Percentiles rank a stretch among this genome's conserved stretches.
These are phyloP conservation scores for Setomelanomma holmii DNA, from an alignment of 2,329 filamentous ascomycete species.

Conservation along the genomic window DNA sequence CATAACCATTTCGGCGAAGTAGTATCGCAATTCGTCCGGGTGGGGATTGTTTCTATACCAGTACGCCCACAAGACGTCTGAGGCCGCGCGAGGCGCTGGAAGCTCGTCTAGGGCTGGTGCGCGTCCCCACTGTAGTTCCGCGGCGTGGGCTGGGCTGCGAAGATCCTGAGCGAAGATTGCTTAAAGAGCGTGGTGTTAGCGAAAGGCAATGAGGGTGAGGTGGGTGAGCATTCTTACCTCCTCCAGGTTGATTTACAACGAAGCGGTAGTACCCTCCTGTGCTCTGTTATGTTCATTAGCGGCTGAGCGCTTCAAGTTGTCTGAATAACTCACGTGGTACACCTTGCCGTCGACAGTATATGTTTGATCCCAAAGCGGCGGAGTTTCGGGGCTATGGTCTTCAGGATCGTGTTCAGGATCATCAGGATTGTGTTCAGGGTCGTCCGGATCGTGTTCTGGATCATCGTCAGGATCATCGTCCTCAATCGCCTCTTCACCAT, in stretches of 20 bases:
- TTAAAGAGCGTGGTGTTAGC: background rate
- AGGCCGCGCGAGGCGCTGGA: constrained; percentile 4
- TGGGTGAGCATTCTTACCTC: background rate
- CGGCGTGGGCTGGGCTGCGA: background rate
- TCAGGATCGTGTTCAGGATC: background rate
- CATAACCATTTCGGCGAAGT: constrained; percentile 4
- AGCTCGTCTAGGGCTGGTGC: constrained; percentile 2
- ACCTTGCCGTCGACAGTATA: background rate
- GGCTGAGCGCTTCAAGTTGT: constrained; percentile 7
- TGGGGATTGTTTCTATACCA: constrained; percentile 12
- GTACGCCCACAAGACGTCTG: constrained; percentile 19
- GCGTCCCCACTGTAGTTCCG: background rate
- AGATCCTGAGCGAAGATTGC: background rate
- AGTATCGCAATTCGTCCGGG: constrained; percentile 10
- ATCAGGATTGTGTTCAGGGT: background rate
- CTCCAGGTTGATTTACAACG: background rate
- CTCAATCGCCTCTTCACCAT: background rate
- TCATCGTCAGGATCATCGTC: background rate
- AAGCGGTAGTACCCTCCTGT: constrained; percentile 10
- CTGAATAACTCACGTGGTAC: background rate
- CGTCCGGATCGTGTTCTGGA: background rate
- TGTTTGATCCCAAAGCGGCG: background rate
- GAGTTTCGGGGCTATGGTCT: no score
- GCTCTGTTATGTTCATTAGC: constrained; percentile 4
- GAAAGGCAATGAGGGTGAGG: background rate